These are phyloP conservation scores for Neoboletus magnificus DNA, from an alignment of 768 basidiomycete genomes.

Conservation along the genomic window DNA sequence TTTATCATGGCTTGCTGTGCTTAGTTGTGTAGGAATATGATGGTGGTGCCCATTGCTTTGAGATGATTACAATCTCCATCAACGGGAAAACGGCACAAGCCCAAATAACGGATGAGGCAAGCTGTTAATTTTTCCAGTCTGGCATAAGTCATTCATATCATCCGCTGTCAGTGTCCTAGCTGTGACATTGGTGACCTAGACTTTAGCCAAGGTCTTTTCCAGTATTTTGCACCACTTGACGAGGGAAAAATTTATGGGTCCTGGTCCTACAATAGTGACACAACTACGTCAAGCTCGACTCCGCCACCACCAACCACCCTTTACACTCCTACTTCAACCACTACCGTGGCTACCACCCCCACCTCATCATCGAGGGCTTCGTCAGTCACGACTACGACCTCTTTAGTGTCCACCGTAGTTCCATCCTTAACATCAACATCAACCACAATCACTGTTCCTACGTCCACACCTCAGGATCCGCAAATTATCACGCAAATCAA, in stretches of 20 bases:
- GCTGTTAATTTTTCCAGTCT: conserved; percentile 4
- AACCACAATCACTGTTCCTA: conserved; percentile 4
- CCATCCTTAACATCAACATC: conserved; percentile 9
- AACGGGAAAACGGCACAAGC: conserved; percentile 38
- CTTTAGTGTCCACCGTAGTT: conserved; percentile 1
- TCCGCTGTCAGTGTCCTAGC: conserved; percentile 33
- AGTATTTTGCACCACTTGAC: conserved; percentile 33
- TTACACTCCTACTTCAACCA: conserved; percentile 18
- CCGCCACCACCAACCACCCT: conserved; percentile 18
- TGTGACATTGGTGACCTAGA: conserved; percentile 45
- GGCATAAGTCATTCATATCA: neutral
- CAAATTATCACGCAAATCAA: conserved; percentile 23
- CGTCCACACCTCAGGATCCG: conserved; percentile 18
- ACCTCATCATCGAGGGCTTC: conserved; percentile 3
- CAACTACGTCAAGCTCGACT: conserved; percentile 20
- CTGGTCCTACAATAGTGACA: conserved; percentile 38
- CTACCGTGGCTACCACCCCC: conserved; percentile 13
- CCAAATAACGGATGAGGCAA: conserved; percentile 43
- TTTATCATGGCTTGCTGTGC: neutral
- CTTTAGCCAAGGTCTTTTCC: conserved; percentile 45
- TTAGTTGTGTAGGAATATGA: conserved; percentile 36
- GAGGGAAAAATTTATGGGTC: conserved; percentile 37
- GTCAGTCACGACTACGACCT: conserved; percentile 8
- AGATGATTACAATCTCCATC: conserved; percentile 42
- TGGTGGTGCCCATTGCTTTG: conserved; percentile 40